These are phyloP conservation scores for Musa schizocarpa DNA, from an alignment of 176 grass and related monocot genomes.

Conservation along the genomic window DNA sequence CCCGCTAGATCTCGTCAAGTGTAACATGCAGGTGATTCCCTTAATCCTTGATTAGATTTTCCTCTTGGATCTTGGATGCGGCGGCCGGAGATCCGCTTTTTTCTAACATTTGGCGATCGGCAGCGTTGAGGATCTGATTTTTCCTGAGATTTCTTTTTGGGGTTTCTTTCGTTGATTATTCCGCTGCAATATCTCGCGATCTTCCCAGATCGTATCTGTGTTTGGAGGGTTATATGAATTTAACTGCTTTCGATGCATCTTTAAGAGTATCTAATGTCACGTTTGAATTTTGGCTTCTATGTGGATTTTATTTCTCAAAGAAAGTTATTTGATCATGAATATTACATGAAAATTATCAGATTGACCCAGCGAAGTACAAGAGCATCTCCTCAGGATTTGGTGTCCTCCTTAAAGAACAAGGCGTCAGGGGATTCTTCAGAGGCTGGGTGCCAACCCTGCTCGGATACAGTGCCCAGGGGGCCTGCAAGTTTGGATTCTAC, in stretches of 20 bases:
- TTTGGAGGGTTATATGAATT: too few species aligned
- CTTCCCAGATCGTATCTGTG: too few species aligned
- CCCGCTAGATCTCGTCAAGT: conserved; percentile 7
- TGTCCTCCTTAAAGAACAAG: neutral
- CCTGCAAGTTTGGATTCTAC: conserved; percentile 4
- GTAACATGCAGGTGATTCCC: conserved; percentile 1
- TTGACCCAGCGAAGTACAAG: conserved; percentile 9
- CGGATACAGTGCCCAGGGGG: conserved; percentile 6
- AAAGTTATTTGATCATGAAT: neutral
- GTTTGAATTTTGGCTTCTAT: too few species aligned
- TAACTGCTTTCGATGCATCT: too few species aligned
- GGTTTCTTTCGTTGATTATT: neutral
- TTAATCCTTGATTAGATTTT: too few species aligned
- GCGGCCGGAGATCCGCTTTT: neutral
- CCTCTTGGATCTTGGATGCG: too few species aligned
- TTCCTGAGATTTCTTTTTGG: neutral
- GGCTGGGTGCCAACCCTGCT: conserved; percentile 6
- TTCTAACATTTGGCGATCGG: neutral
- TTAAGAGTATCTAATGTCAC: too few species aligned
- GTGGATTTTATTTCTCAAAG: too few species aligned
- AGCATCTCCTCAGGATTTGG: neutral
- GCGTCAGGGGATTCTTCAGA: neutral
- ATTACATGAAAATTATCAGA: neutral
- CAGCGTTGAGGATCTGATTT: neutral
- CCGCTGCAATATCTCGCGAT: neutral